A percentile compares a stretch with the other conserved stretches of the same genome.
Evolutionary conservation across 257 asterid genomes (phyloP).

Genomic region (Lithospermum erythrorhizon): DNA sequence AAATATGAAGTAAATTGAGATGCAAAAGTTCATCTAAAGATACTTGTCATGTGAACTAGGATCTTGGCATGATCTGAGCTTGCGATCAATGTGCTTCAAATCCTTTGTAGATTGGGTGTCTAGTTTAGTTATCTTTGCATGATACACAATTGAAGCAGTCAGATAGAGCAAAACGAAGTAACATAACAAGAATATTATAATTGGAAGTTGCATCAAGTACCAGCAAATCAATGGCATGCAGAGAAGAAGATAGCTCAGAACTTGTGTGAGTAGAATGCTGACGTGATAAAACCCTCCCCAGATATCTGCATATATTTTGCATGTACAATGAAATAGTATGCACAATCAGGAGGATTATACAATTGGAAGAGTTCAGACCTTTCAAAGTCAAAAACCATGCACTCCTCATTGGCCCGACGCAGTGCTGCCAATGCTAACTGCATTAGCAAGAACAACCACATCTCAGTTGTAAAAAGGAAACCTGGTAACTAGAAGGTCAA

Average conservation of each 20-base stretch:
- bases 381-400: conserved; percentile 48
- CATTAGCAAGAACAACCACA: conserved; percentile 11
- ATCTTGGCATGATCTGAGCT: conserved; percentile 87
- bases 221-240: conserved; percentile 51
- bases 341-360: conserved; percentile 4
- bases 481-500: background rate
- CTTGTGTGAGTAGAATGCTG: conserved; percentile 45
- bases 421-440: conserved; percentile 88
- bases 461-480: background rate
- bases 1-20: background rate
- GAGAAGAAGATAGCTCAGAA: conserved; percentile 38
- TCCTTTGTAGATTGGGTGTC: conserved; percentile 75
- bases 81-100: conserved; percentile 93
- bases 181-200: conserved; percentile 1
- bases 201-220: conserved; percentile 22
- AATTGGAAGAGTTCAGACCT: conserved; percentile 35
- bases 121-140: conserved; percentile 56
- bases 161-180: background rate
- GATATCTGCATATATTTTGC: conserved; percentile 43
- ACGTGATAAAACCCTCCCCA: conserved; percentile 44
- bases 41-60: conserved; percentile 92
- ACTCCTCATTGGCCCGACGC: conserved; percentile 43
- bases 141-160: background rate
- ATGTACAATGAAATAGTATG: conserved; percentile 14
- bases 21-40: conserved; percentile 11